Evolutionary conservation across 768 basidiomycete species (phyloP), one percentile per base, ranked within the genome.

Genomic region (Auricularia cornea): DNA sequence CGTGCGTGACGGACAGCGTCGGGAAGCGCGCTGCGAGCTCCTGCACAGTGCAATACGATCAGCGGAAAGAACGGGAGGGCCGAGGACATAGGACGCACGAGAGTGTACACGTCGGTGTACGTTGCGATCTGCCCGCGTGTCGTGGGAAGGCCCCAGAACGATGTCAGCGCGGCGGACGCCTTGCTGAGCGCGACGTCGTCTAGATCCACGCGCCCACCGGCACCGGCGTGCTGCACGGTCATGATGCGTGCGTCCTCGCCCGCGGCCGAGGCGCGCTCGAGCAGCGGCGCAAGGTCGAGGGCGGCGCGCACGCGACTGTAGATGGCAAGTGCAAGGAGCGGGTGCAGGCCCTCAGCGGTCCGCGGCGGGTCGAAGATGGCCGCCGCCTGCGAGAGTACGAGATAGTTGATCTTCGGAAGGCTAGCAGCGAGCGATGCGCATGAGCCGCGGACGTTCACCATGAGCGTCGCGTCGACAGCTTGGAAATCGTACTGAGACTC

Each of bases 291-390:
- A 4, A 84, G 70, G 26, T 81, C 80, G n/a, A 74, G 63, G 2
- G 78, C 74, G 68, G 83, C 82, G 62, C 75, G 77, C 80, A 78
- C 82, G 38, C 83, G 71, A 26, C 78, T 72, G 67, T 85, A 84
- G 68, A 83, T 83, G 59, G 80, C 76, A 60, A 82, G 63, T 32
- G 77, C 78, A 18, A 80, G 69, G 65, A 77, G 75, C 63, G 71
- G 70, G 67, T 80, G 80, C 32, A 80, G 72, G 3, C 81, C 80
- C 68, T 81, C 81, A 51, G 70, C 70, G 26, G 80, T 80, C 68
- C 80, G 78, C 56, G 74, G 72, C 51, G 77, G 65, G 18, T 79
- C 77, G 3, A 68, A 66, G 57, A 78, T 59, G 11, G 73, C 73
- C 40, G 78, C 68, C 1, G 81, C 84, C 2, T 81, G 70, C 1